Base-by-base conservation (phyloP, 352 stramenopile species). In the Globisporangium barbulae region DNA sequence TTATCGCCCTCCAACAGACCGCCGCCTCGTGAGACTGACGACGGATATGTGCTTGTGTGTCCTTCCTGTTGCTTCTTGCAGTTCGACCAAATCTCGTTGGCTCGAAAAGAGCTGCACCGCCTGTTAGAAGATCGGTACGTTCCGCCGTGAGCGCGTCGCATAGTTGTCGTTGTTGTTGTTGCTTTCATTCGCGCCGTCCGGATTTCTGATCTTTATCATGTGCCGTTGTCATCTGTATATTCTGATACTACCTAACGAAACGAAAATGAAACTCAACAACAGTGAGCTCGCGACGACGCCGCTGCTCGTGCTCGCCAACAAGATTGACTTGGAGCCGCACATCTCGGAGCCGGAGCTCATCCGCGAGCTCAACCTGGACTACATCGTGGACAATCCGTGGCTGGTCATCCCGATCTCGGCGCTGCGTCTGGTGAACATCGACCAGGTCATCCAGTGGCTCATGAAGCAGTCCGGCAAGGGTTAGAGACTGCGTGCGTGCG, bases 361-460 rank as follows among this genome's bases (percentile, higher is more conserved):
- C 57, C 84, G 96, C 54, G 92, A 98, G 76, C 83, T 99, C 57
- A 98, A 98, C 78, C 79, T 99, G 69, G 97, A 99, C 76, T 99
- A 99, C 82, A 98, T 99, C 53, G 95, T 98, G 70, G 96, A 98
- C 71, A 99, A 98, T 65, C 97, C 97, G 47, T 99, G 97, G 97
- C 96, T 99, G 63, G 93, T 99, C 49, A 98, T 99, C 67, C 97
- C 97, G 41, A 98, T 98, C 76, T 98, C 92, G 67, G 97, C 97
- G 25, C 81, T 99, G 45, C 93, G 97, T 59, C 88, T 96, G 64
- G 97, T 97, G 50, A 98, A 98, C 84, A 97, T 99, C 64, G 96
- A 99, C 78, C 94, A 98, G 75, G 94, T 99, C 63, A 94, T 99
- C 52, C 93, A 98, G 76, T 99, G 96, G 96, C 76, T 99, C 60